These are phyloP conservation scores for Ustilago crameri DNA, from an alignment of 1,284 basidiomycete species.

Conservation along the genomic window DNA sequence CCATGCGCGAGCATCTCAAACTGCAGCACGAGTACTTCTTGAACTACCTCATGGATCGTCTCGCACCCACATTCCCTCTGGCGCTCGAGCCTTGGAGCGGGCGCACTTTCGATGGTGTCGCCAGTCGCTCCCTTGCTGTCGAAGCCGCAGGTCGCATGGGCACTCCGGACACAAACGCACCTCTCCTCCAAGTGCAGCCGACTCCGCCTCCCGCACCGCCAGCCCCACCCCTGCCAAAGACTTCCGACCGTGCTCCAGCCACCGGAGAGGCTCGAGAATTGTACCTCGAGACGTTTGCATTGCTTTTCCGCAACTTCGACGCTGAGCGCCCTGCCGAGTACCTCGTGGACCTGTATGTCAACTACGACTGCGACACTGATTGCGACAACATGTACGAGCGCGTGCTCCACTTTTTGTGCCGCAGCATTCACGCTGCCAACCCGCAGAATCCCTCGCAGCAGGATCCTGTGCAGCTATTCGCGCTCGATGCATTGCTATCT, in stretches of 20 bases:
- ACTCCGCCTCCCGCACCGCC: slow-evolving; percentile 73
- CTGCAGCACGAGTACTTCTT: slow-evolving; percentile 96
- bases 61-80: slow-evolving; percentile 71
- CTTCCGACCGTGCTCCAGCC: slow-evolving; percentile 73
- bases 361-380: slow-evolving; percentile 97
- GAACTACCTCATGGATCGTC: slow-evolving; percentile 89
- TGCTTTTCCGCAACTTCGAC: slow-evolving; percentile 74
- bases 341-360: slow-evolving; percentile 93
- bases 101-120: slow-evolving; percentile 65
- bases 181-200: slow-evolving; percentile 52
- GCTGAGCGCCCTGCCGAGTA: slow-evolving; percentile 74
- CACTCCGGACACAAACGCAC: slow-evolving; percentile 11
- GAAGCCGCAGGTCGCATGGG: slow-evolving; percentile 25
- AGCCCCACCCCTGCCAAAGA: slow-evolving; percentile 72
- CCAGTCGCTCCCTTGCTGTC: slow-evolving; percentile 33
- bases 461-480: slow-evolving; percentile 84
- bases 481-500: slow-evolving; percentile 85
- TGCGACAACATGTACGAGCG: slow-evolving; percentile 95
- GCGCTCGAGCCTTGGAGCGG: slow-evolving; percentile 65
- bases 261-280: slow-evolving; percentile 85
- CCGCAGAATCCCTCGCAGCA: slow-evolving; percentile 84
- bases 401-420: slow-evolving; percentile 84
- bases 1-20: slow-evolving; percentile 87
- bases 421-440: slow-evolving; percentile 60
- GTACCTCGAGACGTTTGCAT: slow-evolving; percentile 85